Conservation (phyloP, 345 rosid genomes). For the Citrus mangshanensis region DNA sequence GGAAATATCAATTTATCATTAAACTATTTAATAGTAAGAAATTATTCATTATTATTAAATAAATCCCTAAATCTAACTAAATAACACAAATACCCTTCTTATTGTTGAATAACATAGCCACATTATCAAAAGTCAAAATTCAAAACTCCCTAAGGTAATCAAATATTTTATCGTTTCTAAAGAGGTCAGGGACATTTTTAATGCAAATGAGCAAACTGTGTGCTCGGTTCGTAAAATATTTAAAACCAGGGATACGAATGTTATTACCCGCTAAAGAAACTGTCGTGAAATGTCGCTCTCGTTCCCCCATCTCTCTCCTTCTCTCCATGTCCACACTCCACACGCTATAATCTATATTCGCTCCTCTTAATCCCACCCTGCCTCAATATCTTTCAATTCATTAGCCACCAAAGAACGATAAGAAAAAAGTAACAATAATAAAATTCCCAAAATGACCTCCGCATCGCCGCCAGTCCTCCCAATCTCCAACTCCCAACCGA, state of each 20-base stretch:
- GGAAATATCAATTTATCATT: too few species aligned
- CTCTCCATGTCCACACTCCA: background rate
- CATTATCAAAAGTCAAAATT: too few species aligned
- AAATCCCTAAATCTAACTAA: too few species aligned
- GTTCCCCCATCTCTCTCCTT: background rate
- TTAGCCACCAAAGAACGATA: background rate
- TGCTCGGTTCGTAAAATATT: too few species aligned
- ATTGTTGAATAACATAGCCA: background rate
- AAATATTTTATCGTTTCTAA: too few species aligned
- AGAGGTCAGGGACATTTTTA: background rate
- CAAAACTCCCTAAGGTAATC: background rate
- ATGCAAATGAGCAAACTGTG: too few species aligned
- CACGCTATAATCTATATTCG: background rate
- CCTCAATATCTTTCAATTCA: background rate
- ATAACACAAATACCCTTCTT: background rate
- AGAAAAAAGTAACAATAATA: background rate
- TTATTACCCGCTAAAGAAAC: background rate
- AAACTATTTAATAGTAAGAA: too few species aligned
- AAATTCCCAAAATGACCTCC: slow-evolving; percentile 30
- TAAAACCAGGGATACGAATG: background rate
- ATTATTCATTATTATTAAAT: too few species aligned
- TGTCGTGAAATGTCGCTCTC: slow-evolving; percentile 15
- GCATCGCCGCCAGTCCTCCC: slow-evolving; percentile 43
- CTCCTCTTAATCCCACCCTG: background rate
- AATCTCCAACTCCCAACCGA: slow-evolving; percentile 28